Evolutionary conservation across 1,284 basidiomycete genomes (phyloP).

Genomic region (Hortiboletus rubellus): DNA sequence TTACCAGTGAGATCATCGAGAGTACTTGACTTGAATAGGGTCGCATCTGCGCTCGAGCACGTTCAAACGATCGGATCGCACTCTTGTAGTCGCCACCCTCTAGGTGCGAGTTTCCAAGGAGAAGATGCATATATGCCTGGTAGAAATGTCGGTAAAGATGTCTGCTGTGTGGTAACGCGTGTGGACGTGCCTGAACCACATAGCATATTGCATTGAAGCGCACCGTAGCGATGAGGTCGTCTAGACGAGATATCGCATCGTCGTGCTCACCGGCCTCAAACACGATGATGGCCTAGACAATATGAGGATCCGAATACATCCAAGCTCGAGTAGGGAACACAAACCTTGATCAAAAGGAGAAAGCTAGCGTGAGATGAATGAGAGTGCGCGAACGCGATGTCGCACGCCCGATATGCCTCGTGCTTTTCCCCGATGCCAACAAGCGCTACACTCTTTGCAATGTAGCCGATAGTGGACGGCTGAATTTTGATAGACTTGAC

Average conservation of each 20-base stretch:
- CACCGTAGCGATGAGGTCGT: conserved; percentile 1
- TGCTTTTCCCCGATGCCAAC: no score
- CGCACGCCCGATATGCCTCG: no score
- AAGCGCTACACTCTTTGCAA: background rate
- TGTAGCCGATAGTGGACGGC: background rate
- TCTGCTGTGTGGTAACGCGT: background rate
- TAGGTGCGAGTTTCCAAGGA: background rate
- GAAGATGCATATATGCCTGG: conserved; percentile 1
- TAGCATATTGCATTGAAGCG: no score
- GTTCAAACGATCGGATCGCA: background rate
- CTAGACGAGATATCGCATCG: conserved; percentile 2
- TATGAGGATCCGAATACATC: background rate
- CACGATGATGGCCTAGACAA: background rate
- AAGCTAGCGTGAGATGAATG: background rate
- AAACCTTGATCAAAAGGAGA: background rate
- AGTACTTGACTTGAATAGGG: background rate
- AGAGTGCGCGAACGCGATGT: background rate
- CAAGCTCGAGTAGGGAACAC: background rate
- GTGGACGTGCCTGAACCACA: no score
- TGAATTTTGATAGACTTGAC: background rate
- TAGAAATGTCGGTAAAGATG: background rate
- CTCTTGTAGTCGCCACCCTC: background rate
- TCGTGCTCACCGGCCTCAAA: conserved; percentile 5
- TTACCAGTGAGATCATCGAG: background rate
- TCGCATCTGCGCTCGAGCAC: background rate